Evolutionary conservation across 495 filamentous ascomycete species (phyloP), one percentile per base, ranked within the genome.

Genomic region (Aspergillus egyptiacus): DNA sequence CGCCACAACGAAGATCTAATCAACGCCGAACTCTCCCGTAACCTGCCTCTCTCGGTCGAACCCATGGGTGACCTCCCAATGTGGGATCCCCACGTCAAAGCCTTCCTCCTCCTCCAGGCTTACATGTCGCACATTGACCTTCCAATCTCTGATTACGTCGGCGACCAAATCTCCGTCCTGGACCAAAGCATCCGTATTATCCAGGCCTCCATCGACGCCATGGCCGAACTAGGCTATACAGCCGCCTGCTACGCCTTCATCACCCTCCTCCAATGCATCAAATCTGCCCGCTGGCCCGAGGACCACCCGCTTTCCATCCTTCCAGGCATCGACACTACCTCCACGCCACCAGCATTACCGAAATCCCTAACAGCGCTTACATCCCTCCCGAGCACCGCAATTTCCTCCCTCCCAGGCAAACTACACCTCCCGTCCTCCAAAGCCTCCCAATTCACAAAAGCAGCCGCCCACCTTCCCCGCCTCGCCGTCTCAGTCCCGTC

Each of bases 41-140:
- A 87, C 52, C 72, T 97, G 0, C 86, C 86, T 0, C 62, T 90
- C 22, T 72, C 76, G 14, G 82, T 66, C 24, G 78, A 86, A 15
- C 66, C 73, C 7, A 84, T 95, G 60, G 84, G 83, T 17, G 76
- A 76, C 33, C 62, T 94, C 37, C 91, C 89, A 0, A 87, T 97
- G 84, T 96, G 93, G 91, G 93, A 99, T 68, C 93, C 93, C 11
- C 93, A 99, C 63, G 87, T 97, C 57, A 99, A 99, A 61, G 85
- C 94, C 0, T 97, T 95, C 69, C 70, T 99, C 27, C 74, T 99
- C 2, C 75, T 99, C 0, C 94, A 99, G 60, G 90, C 93, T 2
- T 89, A 95, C 62, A 90, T 99, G 80, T 89, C 86, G 25, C 84
- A 91, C 30, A 85, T 96, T 54, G 81, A 86, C 41, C 80, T 99